Evolutionary conservation across 371 early-diverging fungal species (phyloP).

Genomic region (Mucor plumbeus): DNA sequence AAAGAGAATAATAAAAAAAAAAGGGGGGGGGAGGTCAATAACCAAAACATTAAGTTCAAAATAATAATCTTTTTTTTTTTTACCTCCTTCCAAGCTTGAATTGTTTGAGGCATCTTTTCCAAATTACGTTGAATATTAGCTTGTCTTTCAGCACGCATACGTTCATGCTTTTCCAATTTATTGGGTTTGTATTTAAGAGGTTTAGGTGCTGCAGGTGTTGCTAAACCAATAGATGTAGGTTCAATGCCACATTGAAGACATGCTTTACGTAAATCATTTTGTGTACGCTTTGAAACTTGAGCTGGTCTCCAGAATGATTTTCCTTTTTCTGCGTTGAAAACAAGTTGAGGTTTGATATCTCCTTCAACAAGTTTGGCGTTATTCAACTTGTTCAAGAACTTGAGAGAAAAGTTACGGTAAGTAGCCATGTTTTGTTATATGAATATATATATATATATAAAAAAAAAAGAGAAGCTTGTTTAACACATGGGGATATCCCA

Average conservation of each 20-base stretch:
- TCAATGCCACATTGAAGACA: constrained; percentile 60
- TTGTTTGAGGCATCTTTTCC: constrained; percentile 57
- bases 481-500: background rate
- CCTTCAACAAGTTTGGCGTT: constrained; percentile 40
- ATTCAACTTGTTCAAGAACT: constrained; percentile 33
- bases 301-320: constrained; percentile 66
- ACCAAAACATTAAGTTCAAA: background rate
- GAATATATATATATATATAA: background rate
- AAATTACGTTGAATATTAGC: constrained; percentile 48
- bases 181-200: constrained; percentile 59
- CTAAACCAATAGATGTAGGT: constrained; percentile 58
- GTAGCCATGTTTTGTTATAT: constrained; percentile 31
- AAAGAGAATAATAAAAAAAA: background rate
- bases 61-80: background rate
- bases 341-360: constrained; percentile 57
- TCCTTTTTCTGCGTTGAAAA: constrained; percentile 45
- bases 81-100: constrained; percentile 60
- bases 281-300: constrained; percentile 57
- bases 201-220: constrained; percentile 35
- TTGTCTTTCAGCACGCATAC: constrained; percentile 60
- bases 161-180: constrained; percentile 71
- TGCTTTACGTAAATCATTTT: constrained; percentile 68
- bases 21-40: background rate
- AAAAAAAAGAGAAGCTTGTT: constrained; percentile 7
- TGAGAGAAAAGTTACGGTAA: constrained; percentile 40